Evolutionary conservation across 805 yeast species (phyloP).

Genomic region (Zygotorulaspora danielsina): DNA sequence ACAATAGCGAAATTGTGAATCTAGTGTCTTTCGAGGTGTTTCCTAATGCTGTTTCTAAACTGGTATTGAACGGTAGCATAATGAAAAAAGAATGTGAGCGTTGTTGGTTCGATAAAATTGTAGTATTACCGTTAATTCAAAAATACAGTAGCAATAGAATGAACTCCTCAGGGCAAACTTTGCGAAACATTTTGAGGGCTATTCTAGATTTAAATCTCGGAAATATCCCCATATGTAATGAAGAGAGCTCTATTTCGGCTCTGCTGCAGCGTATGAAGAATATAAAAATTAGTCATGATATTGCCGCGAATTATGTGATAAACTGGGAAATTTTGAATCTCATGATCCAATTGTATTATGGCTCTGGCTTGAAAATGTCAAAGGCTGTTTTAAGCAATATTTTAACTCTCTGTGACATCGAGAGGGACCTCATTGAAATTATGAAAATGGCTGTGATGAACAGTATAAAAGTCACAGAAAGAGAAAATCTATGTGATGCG

Average conservation of each 20-base stretch:
- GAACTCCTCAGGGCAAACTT: slow-evolving; percentile 16
- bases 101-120: slow-evolving; percentile 12
- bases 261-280: slow-evolving; percentile 11
- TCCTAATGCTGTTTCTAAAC: slow-evolving; percentile 37
- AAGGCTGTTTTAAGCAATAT: slow-evolving; percentile 5
- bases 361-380: slow-evolving; percentile 4
- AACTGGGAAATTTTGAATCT: slow-evolving; percentile 11
- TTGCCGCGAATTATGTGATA: slow-evolving; percentile 4
- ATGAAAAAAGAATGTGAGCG: slow-evolving; percentile 19
- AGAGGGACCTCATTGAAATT: slow-evolving; percentile 3
- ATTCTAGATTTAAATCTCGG: not conserved
- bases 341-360: slow-evolving; percentile 11
- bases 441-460: slow-evolving; percentile 3
- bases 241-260: not conserved
- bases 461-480: slow-evolving; percentile 4
- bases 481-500: not conserved
- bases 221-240: slow-evolving; percentile 1
- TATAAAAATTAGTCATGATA: slow-evolving; percentile 1
- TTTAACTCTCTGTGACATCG: slow-evolving; percentile 4
- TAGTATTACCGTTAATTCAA: slow-evolving; percentile 10
- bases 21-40: slow-evolving; percentile 47
- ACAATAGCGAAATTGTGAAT: slow-evolving; percentile 46
- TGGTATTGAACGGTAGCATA: slow-evolving; percentile 31
- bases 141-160: slow-evolving; percentile 6
- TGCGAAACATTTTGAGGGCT: slow-evolving; percentile 15